Base-by-base conservation (phyloP, 1,284 basidiomycete genomes). In the Puccinia horiana region DNA sequence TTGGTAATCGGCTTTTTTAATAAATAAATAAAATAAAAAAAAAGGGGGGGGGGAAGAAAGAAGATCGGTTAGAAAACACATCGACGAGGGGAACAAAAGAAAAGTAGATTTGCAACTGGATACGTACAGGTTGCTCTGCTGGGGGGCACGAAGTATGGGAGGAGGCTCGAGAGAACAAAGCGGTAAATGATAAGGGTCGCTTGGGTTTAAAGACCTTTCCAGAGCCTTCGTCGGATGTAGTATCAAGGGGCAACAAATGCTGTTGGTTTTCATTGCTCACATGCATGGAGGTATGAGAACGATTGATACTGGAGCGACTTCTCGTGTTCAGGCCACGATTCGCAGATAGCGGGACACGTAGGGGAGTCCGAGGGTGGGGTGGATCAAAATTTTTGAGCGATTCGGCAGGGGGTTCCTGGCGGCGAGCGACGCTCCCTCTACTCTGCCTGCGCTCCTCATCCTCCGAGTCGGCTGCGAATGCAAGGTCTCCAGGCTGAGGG, bases 391-490 rank as follows among this genome's bases (percentile, higher is more conserved):
- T 72, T 18, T 52, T 72, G 14, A 29, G 42, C 12, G 40, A 18
- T 58, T 58, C 52, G 49, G 8, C n/a, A 18, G 32, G 73, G n/a
- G 5, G 69, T 8, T 8, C 1, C 63, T 65, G 63, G n/a, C 37
- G 73, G 40, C n/a, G 73, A 20, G 23, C 35, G 18, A 37, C 12
- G 23, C 35, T 76, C 5, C 56, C 44, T 67, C 63, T 29, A 8
- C 32, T 73, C 44, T 61, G 79, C 11, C 56, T 40, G 23, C 80
- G 42, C 20, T 72, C 58, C 26, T 82, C 80, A 42, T 76, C 80
- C 26, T 76, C 80, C 35, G 80, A 82, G n/a, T 82, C 80, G 26
- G 44, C 80, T 40, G 80, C 80, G 32, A 82, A 82, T 16, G 80
- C 80, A 18, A 82, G 56, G n/a, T 76, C 80, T 9, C 56, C 56